phyloP scores from a whole-genome alignment of 257 asterid species.

The Solanum gandarillasii region DNA sequence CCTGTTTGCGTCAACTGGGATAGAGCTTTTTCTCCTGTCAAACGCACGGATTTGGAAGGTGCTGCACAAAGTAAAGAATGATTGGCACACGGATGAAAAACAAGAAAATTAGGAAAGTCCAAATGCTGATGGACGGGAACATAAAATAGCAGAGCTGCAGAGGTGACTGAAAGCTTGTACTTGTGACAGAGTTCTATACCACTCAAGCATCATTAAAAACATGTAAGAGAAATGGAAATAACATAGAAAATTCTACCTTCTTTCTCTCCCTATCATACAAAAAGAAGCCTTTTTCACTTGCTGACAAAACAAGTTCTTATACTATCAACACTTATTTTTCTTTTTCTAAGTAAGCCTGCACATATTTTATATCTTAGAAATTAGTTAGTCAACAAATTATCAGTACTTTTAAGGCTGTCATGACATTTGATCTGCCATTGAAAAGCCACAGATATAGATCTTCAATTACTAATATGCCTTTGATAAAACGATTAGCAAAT shows the following conservation, averaged over 20 bases:
- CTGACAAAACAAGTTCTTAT: background rate
- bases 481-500: background rate
- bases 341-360: background rate
- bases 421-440: background rate
- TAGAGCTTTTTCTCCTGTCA: background rate
- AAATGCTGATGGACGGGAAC: background rate
- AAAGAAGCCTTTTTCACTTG: background rate
- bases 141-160: background rate
- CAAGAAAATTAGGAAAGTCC: background rate
- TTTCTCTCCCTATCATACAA: background rate
- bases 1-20: slow-evolving; percentile 1
- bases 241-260: background rate
- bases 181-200: background rate
- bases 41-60: background rate
- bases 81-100: background rate
- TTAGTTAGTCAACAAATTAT: background rate
- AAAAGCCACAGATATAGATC: too few species aligned
- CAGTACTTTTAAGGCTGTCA: background rate
- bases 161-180: background rate
- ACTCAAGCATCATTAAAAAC: background rate
- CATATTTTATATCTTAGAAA: background rate
- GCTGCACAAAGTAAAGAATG: slow-evolving; percentile 3
- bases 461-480: background rate
- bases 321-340: background rate
- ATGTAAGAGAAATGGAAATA: background rate